Evolutionary conservation across 2,329 filamentous ascomycete genomes (phyloP).

Genomic region (Diplodia sapinea): DNA sequence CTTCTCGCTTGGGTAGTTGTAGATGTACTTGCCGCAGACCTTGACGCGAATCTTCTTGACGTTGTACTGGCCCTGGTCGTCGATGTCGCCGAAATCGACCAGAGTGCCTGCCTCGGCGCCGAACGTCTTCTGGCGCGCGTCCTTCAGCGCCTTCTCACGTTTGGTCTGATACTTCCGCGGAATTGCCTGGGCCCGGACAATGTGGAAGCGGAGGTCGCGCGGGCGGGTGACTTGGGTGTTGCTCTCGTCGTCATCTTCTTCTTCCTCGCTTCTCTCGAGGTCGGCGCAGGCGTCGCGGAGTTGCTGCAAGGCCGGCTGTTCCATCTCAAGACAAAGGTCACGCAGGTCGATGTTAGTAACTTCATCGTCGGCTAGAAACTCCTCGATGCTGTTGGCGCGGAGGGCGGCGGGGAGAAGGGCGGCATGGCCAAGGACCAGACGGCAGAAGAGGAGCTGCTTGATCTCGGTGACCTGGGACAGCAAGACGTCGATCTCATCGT

Average conservation of each 20-base stretch:
- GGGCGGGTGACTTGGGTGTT: background rate
- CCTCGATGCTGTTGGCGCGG: constrained; percentile 51
- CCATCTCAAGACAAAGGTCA: constrained; percentile 56
- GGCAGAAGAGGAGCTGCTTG: constrained; percentile 57
- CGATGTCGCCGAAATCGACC: constrained; percentile 48
- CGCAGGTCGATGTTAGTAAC: constrained; percentile 53
- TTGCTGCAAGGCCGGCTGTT: constrained; percentile 56
- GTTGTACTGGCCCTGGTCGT: constrained; percentile 42
- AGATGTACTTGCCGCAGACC: constrained; percentile 57
- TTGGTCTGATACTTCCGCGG: constrained; percentile 40
- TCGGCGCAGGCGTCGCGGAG: constrained; percentile 60
- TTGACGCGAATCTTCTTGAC: constrained; percentile 53
- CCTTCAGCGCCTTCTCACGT: constrained; percentile 43
- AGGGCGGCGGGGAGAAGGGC: constrained; percentile 55
- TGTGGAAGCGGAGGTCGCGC: background rate
- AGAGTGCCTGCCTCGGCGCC: constrained; percentile 35
- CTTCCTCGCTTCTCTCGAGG: constrained; percentile 50
- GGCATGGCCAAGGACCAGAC: constrained; percentile 54
- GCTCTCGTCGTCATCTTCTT: constrained; percentile 44
- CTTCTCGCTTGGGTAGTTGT: constrained; percentile 58
- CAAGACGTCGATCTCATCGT: constrained; percentile 52
- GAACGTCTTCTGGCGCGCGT: constrained; percentile 32
- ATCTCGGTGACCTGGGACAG: constrained; percentile 56
- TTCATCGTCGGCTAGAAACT: constrained; percentile 52
- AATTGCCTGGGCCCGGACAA: constrained; percentile 17